A percentile compares a stretch with the other conserved stretches of the same genome.
Evolutionary conservation across 2,329 filamentous ascomycete species (phyloP).

Genomic region (Didymella segeticola): DNA sequence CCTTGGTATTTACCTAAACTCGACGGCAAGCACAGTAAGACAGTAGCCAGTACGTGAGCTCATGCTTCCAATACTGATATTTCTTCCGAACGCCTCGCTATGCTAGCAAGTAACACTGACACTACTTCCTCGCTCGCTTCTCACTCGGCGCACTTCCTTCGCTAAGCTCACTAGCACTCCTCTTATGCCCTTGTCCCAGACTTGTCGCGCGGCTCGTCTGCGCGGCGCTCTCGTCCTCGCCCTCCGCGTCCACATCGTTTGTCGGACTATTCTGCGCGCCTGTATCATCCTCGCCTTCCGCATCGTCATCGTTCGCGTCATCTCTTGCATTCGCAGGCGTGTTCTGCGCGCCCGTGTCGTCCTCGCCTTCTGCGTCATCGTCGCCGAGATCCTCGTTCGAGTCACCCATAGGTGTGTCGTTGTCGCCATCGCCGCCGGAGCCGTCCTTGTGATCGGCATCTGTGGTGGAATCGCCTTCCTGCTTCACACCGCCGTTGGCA

Average conservation of each 20-base stretch:
- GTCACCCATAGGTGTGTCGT: constrained; percentile 36
- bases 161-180: constrained; percentile 83
- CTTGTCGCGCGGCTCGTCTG: constrained; percentile 39
- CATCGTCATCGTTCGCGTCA: constrained; percentile 11
- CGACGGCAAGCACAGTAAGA: no score
- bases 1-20: no score
- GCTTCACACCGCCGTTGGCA: constrained; percentile 22
- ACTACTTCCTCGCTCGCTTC: constrained; percentile 44
- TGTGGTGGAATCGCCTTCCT: constrained; percentile 8
- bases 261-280: not conserved
- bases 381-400: constrained; percentile 41
- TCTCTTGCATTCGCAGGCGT: constrained; percentile 12
- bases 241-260: constrained; percentile 15
- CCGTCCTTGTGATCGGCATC: not conserved
- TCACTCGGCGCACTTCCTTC: constrained; percentile 47
- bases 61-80: not conserved
- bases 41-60: no score
- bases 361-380: constrained; percentile 35
- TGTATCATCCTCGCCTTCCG: constrained; percentile 27
- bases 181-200: constrained; percentile 63
- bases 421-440: constrained; percentile 31
- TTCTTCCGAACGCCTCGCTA: constrained; percentile 3
- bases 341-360: constrained; percentile 22
- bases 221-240: constrained; percentile 36
- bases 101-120: not conserved